Conservation (phyloP, 192 early-diverging fungal species). For the Coemansia sp. region DNA sequence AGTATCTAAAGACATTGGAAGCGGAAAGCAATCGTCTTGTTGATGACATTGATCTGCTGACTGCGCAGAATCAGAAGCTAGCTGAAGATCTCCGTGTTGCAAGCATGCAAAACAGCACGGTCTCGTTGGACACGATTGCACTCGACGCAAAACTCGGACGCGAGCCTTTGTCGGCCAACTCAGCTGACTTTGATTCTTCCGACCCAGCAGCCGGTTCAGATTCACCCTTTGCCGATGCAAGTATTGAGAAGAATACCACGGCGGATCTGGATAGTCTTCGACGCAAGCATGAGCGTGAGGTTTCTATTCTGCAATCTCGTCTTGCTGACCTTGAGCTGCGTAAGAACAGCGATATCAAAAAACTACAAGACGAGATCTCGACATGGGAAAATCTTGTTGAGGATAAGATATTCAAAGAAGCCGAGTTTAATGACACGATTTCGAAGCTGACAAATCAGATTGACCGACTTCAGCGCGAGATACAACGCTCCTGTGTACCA, state of each 20-base stretch:
- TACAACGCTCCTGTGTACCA: conserved; percentile 9
- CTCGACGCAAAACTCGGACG: conserved; percentile 26
- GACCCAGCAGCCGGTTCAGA: conserved; percentile 9
- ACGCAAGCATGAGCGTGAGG: conserved; percentile 56
- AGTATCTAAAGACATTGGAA: conserved; percentile 63
- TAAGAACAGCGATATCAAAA: conserved; percentile 62
- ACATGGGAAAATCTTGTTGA: conserved; percentile 70
- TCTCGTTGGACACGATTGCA: conserved; percentile 47
- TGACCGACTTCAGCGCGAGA: conserved; percentile 38
- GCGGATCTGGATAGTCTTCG: conserved; percentile 47
- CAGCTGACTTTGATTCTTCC: not conserved
- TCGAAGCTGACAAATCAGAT: conserved; percentile 58
- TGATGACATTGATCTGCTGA: conserved; percentile 75
- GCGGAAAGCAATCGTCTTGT: conserved; percentile 71
- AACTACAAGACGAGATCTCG: conserved; percentile 65
- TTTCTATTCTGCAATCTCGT: conserved; percentile 55
- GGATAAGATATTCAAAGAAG: conserved; percentile 72
- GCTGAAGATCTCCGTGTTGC: conserved; percentile 46
- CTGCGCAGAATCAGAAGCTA: conserved; percentile 58
- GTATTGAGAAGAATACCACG: not conserved
- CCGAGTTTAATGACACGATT: conserved; percentile 67
- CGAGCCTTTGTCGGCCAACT: not conserved
- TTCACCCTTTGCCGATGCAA: not conserved
- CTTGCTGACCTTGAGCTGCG: conserved; percentile 59
- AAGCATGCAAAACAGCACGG: conserved; percentile 53